Evolutionary conservation across 441 rosid species (phyloP), one percentile per base, ranked within the genome.

Genomic region (Bruguiera hainesii): DNA sequence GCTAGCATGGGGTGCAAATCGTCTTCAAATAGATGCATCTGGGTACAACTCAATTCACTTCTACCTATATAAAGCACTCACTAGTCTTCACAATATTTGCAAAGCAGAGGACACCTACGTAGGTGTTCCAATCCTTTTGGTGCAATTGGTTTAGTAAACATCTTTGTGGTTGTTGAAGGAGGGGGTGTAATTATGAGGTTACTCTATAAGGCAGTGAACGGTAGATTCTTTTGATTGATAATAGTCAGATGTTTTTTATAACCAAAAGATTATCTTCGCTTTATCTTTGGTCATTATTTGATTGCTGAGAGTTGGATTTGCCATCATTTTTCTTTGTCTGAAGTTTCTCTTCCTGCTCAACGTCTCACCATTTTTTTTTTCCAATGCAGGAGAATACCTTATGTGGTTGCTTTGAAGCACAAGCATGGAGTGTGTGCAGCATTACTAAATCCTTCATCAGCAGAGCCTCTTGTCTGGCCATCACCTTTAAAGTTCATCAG

Each of bases 401-500:
- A 90, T 70, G 31, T 73, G 3, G 91, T 95, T 78, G 99, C 99
- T 4, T 64, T 80, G 68, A 95, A 85, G 79, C 80, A 81, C 76
- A 92, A 82, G 73, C 92, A 95, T 39, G 85, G 87, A 74, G 87
- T 87, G 33, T 92, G 97, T 79, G 97, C 93, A 1, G 98, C 98
- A 9, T 77, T 95, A 74, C 79, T 95, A 51, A 87, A 95, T 66
- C 99, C 99, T 5, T 76, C 95, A n/a, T 90, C 97, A 7, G 93
- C 98, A 20, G 98, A 95, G 80, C 99, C 99, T 64, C 90, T 95
- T 21, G 96, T 95, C 50, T 95, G 99, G 99, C 99, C 99, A 37
- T 84, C 98, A 0, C 98, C 99, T 10, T 80, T 95, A 62, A 95
- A 95, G 75, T 89, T 95, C 85, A 92, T 95, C 76, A 89, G 96